Conservation (phyloP, 1,139 yeast genomes). For the Diutina pseudorugosa region DNA sequence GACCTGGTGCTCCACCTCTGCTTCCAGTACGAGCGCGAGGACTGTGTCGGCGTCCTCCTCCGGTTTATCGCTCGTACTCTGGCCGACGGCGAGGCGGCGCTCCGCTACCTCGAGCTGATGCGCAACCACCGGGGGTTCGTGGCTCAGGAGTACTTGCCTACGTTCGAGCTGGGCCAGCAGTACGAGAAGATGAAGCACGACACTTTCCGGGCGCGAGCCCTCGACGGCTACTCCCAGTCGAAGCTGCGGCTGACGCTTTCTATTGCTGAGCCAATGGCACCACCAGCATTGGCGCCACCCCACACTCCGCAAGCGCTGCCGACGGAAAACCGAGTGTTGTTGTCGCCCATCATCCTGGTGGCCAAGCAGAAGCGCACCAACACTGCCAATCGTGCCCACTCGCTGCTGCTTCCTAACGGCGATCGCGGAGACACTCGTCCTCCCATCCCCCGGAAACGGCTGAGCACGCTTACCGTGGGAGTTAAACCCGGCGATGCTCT, state of each 20-base stretch:
- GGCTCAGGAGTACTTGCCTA: conserved; percentile 44
- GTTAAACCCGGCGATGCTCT: background rate
- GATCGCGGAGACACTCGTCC: background rate
- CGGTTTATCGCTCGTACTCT: conserved; percentile 14
- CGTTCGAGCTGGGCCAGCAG: conserved; percentile 6
- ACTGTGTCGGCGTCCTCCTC: conserved; percentile 50
- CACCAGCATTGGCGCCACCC: background rate
- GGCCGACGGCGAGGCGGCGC: background rate
- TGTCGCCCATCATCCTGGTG: background rate
- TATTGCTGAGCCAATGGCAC: background rate
- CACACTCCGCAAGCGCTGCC: conserved; percentile 5
- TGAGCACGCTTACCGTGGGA: background rate
- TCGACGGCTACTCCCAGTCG: background rate
- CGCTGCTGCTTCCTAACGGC: background rate
- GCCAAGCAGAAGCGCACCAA: background rate
- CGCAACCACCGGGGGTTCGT: conserved; percentile 56
- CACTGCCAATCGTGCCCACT: background rate
- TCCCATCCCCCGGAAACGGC: background rate
- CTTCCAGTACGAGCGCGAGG: conserved; percentile 60
- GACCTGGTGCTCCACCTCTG: conserved; percentile 76
- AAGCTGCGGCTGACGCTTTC: background rate
- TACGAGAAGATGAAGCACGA: conserved; percentile 4
- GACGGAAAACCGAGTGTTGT: conserved; percentile 4
- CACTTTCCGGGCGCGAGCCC: background rate
- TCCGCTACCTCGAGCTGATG: background rate